A percentile compares a stretch with the other conserved stretches of the same genome.
Evolutionary conservation across 2,329 filamentous ascomycete species (phyloP).

Genomic region (Colletotrichum orchidophilum): DNA sequence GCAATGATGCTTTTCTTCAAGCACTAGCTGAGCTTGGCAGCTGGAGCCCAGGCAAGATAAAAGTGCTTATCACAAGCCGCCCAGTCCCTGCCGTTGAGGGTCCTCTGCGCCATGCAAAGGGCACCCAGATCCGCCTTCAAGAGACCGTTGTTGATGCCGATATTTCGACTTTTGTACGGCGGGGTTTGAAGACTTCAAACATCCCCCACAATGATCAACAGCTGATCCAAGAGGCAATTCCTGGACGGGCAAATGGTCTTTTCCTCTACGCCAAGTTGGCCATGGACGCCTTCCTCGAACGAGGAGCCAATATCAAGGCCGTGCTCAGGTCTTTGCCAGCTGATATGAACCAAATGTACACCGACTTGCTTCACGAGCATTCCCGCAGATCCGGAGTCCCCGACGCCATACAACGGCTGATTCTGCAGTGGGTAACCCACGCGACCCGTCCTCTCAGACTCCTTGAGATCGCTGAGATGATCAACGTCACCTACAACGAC

Average conservation of each 20-base stretch:
- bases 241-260: slow-evolving; percentile 49
- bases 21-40: slow-evolving; percentile 44
- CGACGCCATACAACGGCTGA: slow-evolving; percentile 45
- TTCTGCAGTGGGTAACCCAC: slow-evolving; percentile 54
- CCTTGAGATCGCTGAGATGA: slow-evolving; percentile 49
- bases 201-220: slow-evolving; percentile 35
- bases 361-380: slow-evolving; percentile 50
- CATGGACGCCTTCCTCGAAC: slow-evolving; percentile 48
- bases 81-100: slow-evolving; percentile 44
- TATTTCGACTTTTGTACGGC: slow-evolving; percentile 48
- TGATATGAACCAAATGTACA: slow-evolving; percentile 51
- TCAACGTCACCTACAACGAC: slow-evolving; percentile 36
- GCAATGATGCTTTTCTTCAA: slow-evolving; percentile 45
- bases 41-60: slow-evolving; percentile 44
- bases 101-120: slow-evolving; percentile 38
- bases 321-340: slow-evolving; percentile 45
- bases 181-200: slow-evolving; percentile 28
- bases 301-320: slow-evolving; percentile 36
- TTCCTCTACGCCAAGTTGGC: slow-evolving; percentile 56
- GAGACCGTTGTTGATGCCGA: slow-evolving; percentile 48
- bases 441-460: slow-evolving; percentile 51
- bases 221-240: slow-evolving; percentile 43
- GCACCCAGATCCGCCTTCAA: slow-evolving; percentile 49
- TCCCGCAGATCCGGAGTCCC: slow-evolving; percentile 43
- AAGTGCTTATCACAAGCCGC: slow-evolving; percentile 55